Evolutionary conservation across 257 asterid species (phyloP).

Genomic region (Solanum pinnatisectum): DNA sequence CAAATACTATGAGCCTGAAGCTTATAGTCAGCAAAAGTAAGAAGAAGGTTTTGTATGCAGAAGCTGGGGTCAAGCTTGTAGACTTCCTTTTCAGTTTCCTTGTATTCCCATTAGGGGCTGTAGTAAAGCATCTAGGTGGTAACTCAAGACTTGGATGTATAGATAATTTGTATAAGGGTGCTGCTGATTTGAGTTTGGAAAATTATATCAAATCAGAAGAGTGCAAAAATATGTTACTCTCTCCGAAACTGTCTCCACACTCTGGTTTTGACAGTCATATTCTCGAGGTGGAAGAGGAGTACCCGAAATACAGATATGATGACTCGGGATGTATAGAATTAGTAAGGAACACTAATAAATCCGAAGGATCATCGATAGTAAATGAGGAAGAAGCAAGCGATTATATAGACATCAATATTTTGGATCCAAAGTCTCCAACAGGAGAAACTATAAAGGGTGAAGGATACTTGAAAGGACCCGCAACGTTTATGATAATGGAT

Average conservation of each 20-base stretch:
- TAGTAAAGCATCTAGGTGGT: not conserved
- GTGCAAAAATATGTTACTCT: not conserved
- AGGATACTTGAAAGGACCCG: constrained; percentile 3
- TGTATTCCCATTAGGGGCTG: not conserved
- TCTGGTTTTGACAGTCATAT: not conserved
- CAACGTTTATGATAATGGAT: not conserved
- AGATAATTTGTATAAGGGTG: constrained; percentile 3
- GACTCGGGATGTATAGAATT: not conserved
- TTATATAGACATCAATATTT: not conserved
- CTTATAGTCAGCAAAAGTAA: constrained; percentile 2
- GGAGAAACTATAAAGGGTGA: not conserved
- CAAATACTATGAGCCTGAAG: constrained; percentile 4
- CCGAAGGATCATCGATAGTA: not conserved
- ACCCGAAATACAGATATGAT: not conserved
- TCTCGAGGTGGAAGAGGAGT: not conserved
- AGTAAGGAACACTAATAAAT: not conserved
- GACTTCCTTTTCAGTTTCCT: constrained; percentile 7
- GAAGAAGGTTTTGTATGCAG: not conserved
- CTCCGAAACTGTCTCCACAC: not conserved
- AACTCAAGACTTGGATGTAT: constrained; percentile 1
- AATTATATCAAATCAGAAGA: not conserved
- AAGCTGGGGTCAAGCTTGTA: constrained; percentile 1
- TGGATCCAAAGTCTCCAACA: not conserved
- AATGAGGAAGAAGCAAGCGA: not conserved
- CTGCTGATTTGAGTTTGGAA: not conserved